Conservation (phyloP, 176 grass and related monocot genomes). For the Oryza punctata region DNA sequence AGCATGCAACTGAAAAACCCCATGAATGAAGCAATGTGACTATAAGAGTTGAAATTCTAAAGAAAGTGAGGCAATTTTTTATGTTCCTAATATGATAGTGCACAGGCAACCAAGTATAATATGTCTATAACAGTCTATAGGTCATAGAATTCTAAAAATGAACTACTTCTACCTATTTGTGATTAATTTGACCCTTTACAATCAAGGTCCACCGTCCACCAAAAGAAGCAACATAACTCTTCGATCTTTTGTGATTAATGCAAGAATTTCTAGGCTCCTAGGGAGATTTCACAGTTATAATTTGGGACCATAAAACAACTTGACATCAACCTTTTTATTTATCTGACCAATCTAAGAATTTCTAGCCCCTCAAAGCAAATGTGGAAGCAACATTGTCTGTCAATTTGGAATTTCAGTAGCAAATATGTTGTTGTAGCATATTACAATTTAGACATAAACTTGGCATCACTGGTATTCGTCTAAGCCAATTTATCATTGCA, state of each 20-base stretch:
- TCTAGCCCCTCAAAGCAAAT: neutral
- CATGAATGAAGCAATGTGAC: conserved; percentile 23
- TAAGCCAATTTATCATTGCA: too few species aligned
- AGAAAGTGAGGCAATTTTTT: conserved; percentile 9
- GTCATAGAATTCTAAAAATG: too few species aligned
- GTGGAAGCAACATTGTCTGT: neutral
- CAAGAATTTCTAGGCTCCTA: neutral
- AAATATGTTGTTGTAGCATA: neutral
- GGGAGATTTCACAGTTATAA: neutral
- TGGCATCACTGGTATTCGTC: neutral
- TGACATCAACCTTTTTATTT: neutral
- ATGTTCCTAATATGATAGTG: neutral
- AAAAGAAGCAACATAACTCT: neutral
- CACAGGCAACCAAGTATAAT: neutral
- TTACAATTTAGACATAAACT: neutral
- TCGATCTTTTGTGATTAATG: neutral
- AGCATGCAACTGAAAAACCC: neutral
- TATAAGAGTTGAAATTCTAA: conserved; percentile 12
- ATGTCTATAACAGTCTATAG: neutral
- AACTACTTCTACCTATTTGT: neutral
- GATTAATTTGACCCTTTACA: neutral
- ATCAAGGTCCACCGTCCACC: neutral
- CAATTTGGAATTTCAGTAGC: neutral
- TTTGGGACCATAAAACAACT: neutral
- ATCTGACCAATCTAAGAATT: neutral